Evolutionary conservation across 2,329 filamentous ascomycete genomes (phyloP).

Genomic region (Ophiostoma quercus): DNA sequence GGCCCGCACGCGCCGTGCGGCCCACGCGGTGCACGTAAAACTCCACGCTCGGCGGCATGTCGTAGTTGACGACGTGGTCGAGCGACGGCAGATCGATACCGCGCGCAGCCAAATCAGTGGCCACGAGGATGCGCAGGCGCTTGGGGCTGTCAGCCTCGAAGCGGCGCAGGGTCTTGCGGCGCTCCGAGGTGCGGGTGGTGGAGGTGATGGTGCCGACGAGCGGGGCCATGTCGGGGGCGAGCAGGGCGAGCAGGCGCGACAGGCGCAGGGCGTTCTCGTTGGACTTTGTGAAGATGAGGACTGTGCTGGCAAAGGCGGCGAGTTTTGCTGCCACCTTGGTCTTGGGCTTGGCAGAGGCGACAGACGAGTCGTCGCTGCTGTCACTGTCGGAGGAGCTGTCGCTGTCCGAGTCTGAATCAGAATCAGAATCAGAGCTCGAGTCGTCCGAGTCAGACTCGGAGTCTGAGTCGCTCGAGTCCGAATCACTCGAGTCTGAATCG

Average conservation of each 20-base stretch:
- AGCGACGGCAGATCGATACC: constrained; percentile 78
- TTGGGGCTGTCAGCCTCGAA: constrained; percentile 53
- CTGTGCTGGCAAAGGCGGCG: constrained; percentile 38
- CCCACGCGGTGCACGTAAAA: constrained; percentile 90
- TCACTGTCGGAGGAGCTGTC: neutral
- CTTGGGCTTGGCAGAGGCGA: neutral
- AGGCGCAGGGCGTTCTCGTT: constrained; percentile 84
- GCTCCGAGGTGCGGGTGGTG: constrained; percentile 65
- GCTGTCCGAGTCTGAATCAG: neutral
- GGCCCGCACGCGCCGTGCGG: constrained; percentile 78
- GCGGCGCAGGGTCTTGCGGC: constrained; percentile 61
- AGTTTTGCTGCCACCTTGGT: neutral
- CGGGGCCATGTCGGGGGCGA: constrained; percentile 54
- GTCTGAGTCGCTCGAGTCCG: neutral
- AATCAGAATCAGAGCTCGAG: constrained; percentile 3
- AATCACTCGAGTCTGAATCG: neutral
- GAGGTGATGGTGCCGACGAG: constrained; percentile 69
- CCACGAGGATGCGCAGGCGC: constrained; percentile 66
- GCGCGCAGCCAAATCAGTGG: constrained; percentile 87
- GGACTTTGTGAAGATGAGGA: constrained; percentile 83
- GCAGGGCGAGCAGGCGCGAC: constrained; percentile 67
- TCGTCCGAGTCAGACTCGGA: constrained; percentile 11
- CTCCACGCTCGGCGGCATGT: constrained; percentile 73
- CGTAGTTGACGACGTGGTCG: constrained; percentile 88
- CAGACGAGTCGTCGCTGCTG: too few species aligned